Evolutionary conservation across 768 basidiomycete species (phyloP), one percentile per base, ranked within the genome.

Genomic region (Tricholoma matsutake): DNA sequence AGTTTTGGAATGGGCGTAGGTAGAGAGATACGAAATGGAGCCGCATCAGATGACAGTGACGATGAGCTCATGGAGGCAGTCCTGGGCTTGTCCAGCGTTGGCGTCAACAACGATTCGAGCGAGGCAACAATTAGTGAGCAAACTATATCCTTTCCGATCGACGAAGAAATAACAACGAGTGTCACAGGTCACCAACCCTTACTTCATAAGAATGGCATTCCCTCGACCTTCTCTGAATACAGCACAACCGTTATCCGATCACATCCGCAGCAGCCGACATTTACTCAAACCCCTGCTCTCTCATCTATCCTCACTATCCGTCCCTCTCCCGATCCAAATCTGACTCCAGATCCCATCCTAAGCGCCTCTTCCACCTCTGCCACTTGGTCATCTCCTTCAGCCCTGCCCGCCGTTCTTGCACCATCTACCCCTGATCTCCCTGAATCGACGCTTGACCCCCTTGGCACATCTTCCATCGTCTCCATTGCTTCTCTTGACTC

Each of bases 1-100:
- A 94, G 91, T 74, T 95, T 95, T 69, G 91, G 91, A 0, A 76
- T 86, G 75, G 90, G 86, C 18, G 75, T 89, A 14, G 87, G 83
- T 3, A 83, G 83, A 67, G 81, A 85, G 47, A 84, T 89, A 54
- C 75, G 83, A 51, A 73, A 71, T 25, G 70, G 70, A 22, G 71
- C 74, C 6, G 76, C 78, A 34, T 76, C 79, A 6, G 85, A 86
- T 41, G 83, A 85, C 47, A 87, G 84, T 55, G 89, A 88, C 53
- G 87, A 87, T 13, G 91, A 92, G 67, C 78, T 90, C 11, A 76
- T 82, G 62, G 83, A 88, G 61, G 87, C 85, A 2, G 79, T 90
- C 7, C 74, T 78, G 63, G 79, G 76, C 3, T 76, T 88, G 18
- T 80, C 82, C 56, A 79, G 72, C 35, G 76, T 88, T 45, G 79